Conservation (phyloP, 2,329 filamentous ascomycete genomes). For the Colletotrichum ledebouriae region DNA sequence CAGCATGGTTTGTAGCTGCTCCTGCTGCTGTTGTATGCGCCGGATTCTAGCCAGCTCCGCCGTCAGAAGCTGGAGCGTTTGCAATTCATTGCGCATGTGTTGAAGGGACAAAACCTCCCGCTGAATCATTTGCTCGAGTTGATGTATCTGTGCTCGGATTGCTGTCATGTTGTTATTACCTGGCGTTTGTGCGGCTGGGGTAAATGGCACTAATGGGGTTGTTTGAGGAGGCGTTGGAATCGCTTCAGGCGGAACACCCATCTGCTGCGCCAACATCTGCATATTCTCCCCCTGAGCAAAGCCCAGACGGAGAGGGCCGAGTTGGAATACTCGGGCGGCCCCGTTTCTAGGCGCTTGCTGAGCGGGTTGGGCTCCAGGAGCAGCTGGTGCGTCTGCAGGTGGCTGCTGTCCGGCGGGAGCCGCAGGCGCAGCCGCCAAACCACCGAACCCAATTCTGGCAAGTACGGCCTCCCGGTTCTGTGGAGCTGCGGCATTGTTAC, state of each 20-base stretch:
- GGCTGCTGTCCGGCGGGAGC: slow-evolving; percentile 52
- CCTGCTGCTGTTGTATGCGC: slow-evolving; percentile 58
- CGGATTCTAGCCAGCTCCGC: slow-evolving; percentile 77
- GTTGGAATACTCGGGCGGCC: slow-evolving; percentile 74
- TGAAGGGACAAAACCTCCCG: slow-evolving; percentile 75
- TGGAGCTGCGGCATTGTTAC: slow-evolving; percentile 47
- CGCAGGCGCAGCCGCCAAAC: slow-evolving; percentile 36
- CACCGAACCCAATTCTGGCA: slow-evolving; percentile 49
- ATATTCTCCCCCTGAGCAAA: slow-evolving; percentile 81
- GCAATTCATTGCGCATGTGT: slow-evolving; percentile 75
- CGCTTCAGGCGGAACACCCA: slow-evolving; percentile 60
- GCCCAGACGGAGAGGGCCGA: slow-evolving; percentile 81
- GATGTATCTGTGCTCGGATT: slow-evolving; percentile 72
- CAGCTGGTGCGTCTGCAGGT: slow-evolving; percentile 45
- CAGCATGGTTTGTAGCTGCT: slow-evolving; percentile 43
- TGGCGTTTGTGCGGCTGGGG: slow-evolving; percentile 42
- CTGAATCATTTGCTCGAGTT: slow-evolving; percentile 77
- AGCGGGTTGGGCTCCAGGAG: slow-evolving; percentile 39
- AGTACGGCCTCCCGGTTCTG: slow-evolving; percentile 54
- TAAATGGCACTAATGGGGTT: slow-evolving; percentile 40
- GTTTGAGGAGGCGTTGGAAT: slow-evolving; percentile 38
- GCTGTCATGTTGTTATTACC: slow-evolving; percentile 54
- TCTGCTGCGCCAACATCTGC: slow-evolving; percentile 75
- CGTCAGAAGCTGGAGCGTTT: slow-evolving; percentile 76
- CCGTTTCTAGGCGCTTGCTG: slow-evolving; percentile 48